Evolutionary conservation across 1,284 basidiomycete genomes (phyloP).

Genomic region (Tilletia caries): DNA sequence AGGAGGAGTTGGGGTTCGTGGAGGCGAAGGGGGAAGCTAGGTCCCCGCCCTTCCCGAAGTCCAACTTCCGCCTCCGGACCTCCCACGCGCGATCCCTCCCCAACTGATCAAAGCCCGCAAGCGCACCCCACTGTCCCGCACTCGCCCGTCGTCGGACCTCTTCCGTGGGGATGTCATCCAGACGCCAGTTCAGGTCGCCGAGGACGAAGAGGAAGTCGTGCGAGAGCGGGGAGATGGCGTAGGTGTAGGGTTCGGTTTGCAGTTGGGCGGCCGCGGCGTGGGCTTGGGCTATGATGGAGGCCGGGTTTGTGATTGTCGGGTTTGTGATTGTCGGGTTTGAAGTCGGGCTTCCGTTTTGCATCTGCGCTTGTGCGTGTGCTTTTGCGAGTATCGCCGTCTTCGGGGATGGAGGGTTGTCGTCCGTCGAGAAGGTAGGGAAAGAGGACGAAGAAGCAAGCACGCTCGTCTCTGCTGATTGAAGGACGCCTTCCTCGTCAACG

Average conservation of each 20-base stretch:
- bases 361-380: no score
- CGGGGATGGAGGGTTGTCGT: no score
- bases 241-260: constrained; percentile 9
- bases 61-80: not conserved
- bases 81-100: constrained; percentile 5
- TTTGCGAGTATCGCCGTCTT: not conserved
- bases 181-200: constrained; percentile 11
- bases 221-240: constrained; percentile 11
- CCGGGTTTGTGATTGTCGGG: not conserved
- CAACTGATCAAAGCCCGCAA: constrained; percentile 1
- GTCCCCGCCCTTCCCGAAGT: constrained; percentile 10
- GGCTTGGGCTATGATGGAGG: not conserved
- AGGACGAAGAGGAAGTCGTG: constrained; percentile 13
- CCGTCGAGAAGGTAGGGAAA: no score
- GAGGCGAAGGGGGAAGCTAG: not conserved
- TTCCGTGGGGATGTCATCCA: constrained; percentile 3
- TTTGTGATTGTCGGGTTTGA: not conserved
- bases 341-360: no score
- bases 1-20: not conserved
- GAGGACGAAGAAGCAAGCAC: not conserved
- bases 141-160: not conserved
- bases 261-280: constrained; percentile 11
- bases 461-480: not conserved
- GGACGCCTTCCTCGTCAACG: constrained; percentile 5
- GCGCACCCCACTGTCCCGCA: not conserved